Base-by-base conservation (phyloP, 768 basidiomycete genomes). In the Coprinopsis sp. region DNA sequence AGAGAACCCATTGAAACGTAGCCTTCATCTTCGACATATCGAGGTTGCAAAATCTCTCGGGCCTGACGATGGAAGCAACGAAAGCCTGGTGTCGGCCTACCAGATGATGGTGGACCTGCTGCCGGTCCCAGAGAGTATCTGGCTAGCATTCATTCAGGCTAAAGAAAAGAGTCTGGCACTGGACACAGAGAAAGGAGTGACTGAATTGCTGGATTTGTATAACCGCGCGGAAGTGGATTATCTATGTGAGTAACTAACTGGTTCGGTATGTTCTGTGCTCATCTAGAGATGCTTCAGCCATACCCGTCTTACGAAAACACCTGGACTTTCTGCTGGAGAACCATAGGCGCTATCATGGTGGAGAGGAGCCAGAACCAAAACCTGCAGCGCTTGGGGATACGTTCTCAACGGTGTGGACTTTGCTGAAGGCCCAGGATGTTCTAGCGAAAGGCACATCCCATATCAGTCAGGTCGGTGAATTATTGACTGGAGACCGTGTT, bases 151-250 rank as follows among this genome's bases (percentile, higher is more conserved):
- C 33, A 71, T 90, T 25, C 67, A 77, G 10, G 64, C 70, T 16
- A 85, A 81, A 60, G 61, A 72, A 38, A 59, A 66, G n/a, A 55
- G 68, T 1, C 69, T 72, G 2, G 68, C 84, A 52, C 45, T 84
- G 18, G 68, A 79, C n/a, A 75, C 75, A 2, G 59, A 64, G 14
- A 68, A 74, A 37, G 79, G 77, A 6, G 66, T 78, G 18, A 54
- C 75, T 34, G 79, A 80, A 36, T 57, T 91, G 31, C 62, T 89
- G 48, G 69, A 72, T 13, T 55, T 86, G 30, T 91, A 83, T 60
- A 64, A 69, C 30, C 74, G 73, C 28, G 89, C 91, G 18, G 84
- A 84, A 55, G 65, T 60, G 8, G 91, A 92, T 56, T 91, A 91
- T 62, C 61, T 91, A 28, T 91, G 91, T 91, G 62, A 58, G 88